Evolutionary conservation across 2,329 filamentous ascomycete species (phyloP).

Genomic region (Xylariaceae sp.): DNA sequence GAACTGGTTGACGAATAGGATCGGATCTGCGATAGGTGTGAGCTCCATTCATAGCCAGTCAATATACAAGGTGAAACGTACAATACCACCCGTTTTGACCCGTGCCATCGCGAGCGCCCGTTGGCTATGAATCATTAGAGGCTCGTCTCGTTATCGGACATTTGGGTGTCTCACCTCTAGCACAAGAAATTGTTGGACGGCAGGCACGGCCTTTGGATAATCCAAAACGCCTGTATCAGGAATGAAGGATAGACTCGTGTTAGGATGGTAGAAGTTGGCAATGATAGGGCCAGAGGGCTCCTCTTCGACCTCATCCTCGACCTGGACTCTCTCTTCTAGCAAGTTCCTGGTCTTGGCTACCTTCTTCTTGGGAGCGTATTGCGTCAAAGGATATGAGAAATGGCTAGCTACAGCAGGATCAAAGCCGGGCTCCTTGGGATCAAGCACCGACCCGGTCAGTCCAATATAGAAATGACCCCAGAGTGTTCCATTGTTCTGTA

Average conservation of each 20-base stretch:
- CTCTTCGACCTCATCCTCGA: constrained; percentile 48
- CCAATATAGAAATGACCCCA: constrained; percentile 94
- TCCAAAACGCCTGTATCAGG: constrained; percentile 72
- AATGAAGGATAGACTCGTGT: constrained; percentile 85
- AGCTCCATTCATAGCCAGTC: constrained; percentile 7
- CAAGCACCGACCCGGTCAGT: constrained; percentile 70
- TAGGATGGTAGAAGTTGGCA: constrained; percentile 89
- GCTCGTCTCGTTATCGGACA: not conserved
- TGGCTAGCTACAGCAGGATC: constrained; percentile 76
- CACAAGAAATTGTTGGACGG: constrained; percentile 72
- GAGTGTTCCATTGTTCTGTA: constrained; percentile 89
- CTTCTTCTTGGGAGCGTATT: constrained; percentile 91
- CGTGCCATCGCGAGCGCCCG: constrained; percentile 75
- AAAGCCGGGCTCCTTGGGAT: constrained; percentile 71
- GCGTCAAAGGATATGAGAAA: constrained; percentile 81
- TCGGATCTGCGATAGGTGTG: constrained; percentile 58
- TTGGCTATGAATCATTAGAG: constrained; percentile 39
- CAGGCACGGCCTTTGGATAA: constrained; percentile 67
- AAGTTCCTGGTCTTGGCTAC: constrained; percentile 82
- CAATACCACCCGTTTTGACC: constrained; percentile 92
- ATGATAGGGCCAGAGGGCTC: constrained; percentile 65
- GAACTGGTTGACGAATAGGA: constrained; percentile 92
- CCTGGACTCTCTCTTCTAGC: constrained; percentile 55
- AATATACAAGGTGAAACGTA: constrained; percentile 32
- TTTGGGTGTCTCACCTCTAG: constrained; percentile 55